Evolutionary conservation across 1,284 basidiomycete genomes (phyloP), one percentile per base, ranked within the genome.

Genomic region (Heterobasidion occidentale): DNA sequence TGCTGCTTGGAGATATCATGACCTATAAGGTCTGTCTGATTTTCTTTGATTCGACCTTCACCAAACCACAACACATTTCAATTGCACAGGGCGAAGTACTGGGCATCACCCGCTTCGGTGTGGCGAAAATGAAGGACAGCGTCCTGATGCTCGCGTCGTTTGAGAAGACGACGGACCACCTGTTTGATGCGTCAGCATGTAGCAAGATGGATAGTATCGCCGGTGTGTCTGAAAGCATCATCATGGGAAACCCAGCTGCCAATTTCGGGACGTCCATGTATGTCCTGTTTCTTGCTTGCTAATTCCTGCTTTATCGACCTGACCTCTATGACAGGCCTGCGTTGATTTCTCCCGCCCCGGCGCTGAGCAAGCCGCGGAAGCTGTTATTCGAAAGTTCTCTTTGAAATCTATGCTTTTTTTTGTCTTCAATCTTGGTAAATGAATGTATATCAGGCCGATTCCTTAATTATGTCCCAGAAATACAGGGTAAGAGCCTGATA

Each of bases 41-140:
- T 27, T 36, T 12, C 46, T 36, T 11, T 14, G 34, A 34, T 51
- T n/a, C n/a, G n/a, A 7, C 45, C 33, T 42, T 35, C 15, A n/a
- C n/a, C n/a, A n/a, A n/a, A n/a, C 34, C 34, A 14, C 42, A 4
- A 9, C 44, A n/a, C n/a, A n/a, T n/a, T n/a, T n/a, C n/a, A n/a
- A n/a, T 48, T 3, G 27, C 7, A 27, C 15, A 93, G 90, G 97
- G 97, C 55, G 95, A 99, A 71, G 94, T 99, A 7, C 77, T 99
- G 54, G 97, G 97, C 56, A 99, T 99, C 71, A 99, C 97, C 9
- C 90, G 97, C 20, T 99, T 99, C 73, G 97, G 97, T 70, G 95
- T 99, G n/a, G 94, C 96, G 20, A 98, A 98, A 75, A 99, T 99
- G 94, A 99, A 99, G 75, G 97, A 99, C 74, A 97, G 94, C 65